Conservation (phyloP, 768 basidiomycete species). For the Naganishia randhawae region DNA sequence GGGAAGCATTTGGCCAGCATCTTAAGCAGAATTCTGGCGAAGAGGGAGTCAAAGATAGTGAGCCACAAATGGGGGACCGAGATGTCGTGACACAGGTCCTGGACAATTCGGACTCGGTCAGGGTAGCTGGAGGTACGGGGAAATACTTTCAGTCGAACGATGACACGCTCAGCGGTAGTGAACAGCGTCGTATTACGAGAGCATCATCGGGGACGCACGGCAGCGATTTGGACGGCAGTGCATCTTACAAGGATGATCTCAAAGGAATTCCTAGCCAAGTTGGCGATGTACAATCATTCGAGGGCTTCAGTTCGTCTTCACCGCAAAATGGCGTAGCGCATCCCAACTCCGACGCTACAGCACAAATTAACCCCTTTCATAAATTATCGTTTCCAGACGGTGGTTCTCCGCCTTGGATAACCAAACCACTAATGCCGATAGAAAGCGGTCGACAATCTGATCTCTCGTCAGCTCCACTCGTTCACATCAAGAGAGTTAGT, state of each 20-base stretch:
- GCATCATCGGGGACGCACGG: neutral
- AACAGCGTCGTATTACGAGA: neutral
- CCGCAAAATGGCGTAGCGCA: neutral
- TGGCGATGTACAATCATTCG: neutral
- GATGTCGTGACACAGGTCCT: constrained; percentile 2
- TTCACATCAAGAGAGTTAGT: constrained; percentile 47
- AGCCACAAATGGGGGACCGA: neutral
- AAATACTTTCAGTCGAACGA: constrained; percentile 1
- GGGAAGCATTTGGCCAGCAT: constrained; percentile 5
- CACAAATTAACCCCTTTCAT: constrained; percentile 48
- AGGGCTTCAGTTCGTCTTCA: neutral
- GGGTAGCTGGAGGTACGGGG: neutral
- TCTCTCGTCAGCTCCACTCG: constrained; percentile 25
- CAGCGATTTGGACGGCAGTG: neutral
- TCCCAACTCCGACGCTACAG: constrained; percentile 23
- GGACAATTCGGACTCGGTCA: constrained; percentile 8
- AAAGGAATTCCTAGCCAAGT: neutral
- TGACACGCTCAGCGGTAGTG: neutral
- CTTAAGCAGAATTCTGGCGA: neutral
- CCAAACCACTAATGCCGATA: neutral
- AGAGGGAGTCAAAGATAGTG: neutral
- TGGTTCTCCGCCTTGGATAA: constrained; percentile 33
- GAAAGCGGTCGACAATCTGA: neutral
- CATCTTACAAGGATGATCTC: too few species aligned
- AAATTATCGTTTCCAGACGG: constrained; percentile 38